Percentiles rank a stretch among this genome's conserved stretches.
Evolutionary conservation across 495 filamentous ascomycete genomes (phyloP).

Genomic region (Neurospora tetraspora): DNA sequence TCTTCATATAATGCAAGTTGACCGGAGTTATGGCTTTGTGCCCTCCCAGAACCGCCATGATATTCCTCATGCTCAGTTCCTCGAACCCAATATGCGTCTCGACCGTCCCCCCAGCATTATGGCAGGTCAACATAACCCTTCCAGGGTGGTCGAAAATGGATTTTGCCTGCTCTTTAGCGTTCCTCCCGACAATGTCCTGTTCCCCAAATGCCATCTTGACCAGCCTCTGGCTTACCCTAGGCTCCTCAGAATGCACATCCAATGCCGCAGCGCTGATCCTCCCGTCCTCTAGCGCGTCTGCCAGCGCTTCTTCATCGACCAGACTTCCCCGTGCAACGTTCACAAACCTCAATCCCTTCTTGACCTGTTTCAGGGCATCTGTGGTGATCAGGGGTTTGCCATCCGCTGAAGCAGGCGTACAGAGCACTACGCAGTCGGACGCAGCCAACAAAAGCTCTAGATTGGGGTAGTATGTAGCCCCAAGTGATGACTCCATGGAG

Average conservation of each 20-base stretch:
- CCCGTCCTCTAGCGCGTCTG: constrained; percentile 49
- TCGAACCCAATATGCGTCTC: constrained; percentile 68
- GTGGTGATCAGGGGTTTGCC: constrained; percentile 47
- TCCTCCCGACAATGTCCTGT: neutral
- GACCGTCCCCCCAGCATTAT: constrained; percentile 63
- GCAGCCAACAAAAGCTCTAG: constrained; percentile 44
- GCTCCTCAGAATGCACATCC: constrained; percentile 60
- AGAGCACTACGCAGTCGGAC: constrained; percentile 58
- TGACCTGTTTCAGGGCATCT: constrained; percentile 41
- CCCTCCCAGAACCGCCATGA: constrained; percentile 47
- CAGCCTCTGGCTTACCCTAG: constrained; percentile 37
- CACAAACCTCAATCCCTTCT: constrained; percentile 50
- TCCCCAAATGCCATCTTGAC: constrained; percentile 27
- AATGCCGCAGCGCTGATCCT: constrained; percentile 47
- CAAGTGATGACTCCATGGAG: constrained; percentile 30
- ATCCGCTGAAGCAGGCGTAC: constrained; percentile 48
- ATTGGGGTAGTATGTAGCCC: constrained; percentile 40
- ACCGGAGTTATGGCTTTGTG: constrained; percentile 52
- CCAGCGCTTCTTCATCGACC: constrained; percentile 59
- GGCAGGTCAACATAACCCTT: constrained; percentile 51
- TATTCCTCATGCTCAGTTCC: constrained; percentile 61
- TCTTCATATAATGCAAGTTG: constrained; percentile 46
- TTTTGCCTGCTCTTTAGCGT: constrained; percentile 9
- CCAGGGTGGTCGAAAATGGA: constrained; percentile 3
- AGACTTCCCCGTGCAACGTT: constrained; percentile 65